These are phyloP conservation scores for Termitomyces bulborhizus DNA, from an alignment of 768 basidiomycete genomes.

Conservation along the genomic window DNA sequence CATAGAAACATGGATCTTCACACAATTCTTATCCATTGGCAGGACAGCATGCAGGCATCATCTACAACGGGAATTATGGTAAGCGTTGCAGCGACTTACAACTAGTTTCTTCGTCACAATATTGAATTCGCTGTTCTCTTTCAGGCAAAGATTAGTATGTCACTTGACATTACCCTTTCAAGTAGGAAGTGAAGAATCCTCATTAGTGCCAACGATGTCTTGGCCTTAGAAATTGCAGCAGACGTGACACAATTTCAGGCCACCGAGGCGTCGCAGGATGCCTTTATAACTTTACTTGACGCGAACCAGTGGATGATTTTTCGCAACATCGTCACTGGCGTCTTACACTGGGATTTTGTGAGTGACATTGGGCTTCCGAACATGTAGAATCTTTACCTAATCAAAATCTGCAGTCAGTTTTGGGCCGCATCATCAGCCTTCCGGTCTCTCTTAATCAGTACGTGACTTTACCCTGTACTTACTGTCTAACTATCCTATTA, in stretches of 20 bases:
- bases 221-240: conserved; percentile 57
- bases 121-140: background rate
- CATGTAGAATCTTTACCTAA: conserved; percentile 2
- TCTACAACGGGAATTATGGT: conserved; percentile 73
- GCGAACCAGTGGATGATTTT: conserved; percentile 70
- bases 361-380: conserved; percentile 18
- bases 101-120: background rate
- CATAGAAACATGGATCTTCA: background rate
- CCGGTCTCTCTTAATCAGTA: conserved; percentile 33
- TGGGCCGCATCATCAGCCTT: conserved; percentile 64
- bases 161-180: background rate
- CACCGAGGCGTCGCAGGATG: conserved; percentile 29
- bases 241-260: conserved; percentile 55
- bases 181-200: background rate
- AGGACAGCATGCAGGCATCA: conserved; percentile 57
- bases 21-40: background rate
- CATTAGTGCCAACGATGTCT: conserved; percentile 50
- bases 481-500: background rate
- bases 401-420: conserved; percentile 37
- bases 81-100: conserved; percentile 1
- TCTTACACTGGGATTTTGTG: conserved; percentile 70
- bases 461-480: conserved; percentile 15
- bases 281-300: conserved; percentile 50
- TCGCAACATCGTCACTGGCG: conserved; percentile 45
- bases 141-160: conserved; percentile 40